Percentiles rank a stretch among this genome's conserved stretches.
Conservation (phyloP, 2,329 filamentous ascomycete genomes). For the Tolypocladium cylindrosporum region DNA sequence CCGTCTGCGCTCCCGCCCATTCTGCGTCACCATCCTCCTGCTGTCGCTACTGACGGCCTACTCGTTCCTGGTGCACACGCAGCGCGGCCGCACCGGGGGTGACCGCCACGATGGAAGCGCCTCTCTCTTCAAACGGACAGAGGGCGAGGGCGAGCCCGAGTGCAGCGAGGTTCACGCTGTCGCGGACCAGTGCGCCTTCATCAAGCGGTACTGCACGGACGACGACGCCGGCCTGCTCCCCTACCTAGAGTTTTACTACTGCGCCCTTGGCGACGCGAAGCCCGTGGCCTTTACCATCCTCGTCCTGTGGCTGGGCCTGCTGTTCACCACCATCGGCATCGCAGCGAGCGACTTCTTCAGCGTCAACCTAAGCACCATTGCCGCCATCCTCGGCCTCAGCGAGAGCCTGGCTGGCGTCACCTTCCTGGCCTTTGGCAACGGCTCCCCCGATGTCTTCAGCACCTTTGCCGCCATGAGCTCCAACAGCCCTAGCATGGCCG, state of each 20-base stretch:
- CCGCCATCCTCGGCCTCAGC: slow-evolving; percentile 80
- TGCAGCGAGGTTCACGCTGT: slow-evolving; percentile 73
- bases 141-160: slow-evolving; percentile 39
- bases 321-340: slow-evolving; percentile 96
- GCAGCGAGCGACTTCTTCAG: slow-evolving; percentile 98
- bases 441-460: slow-evolving; percentile 95
- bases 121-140: slow-evolving; percentile 15
- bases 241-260: slow-evolving; percentile 89
- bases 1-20: slow-evolving; percentile 35
- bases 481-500: slow-evolving; percentile 90
- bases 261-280: slow-evolving; percentile 56
- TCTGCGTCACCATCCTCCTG: slow-evolving; percentile 36
- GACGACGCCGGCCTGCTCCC: slow-evolving; percentile 84
- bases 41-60: slow-evolving; percentile 35
- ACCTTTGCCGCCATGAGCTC: slow-evolving; percentile 97
- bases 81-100: slow-evolving; percentile 3
- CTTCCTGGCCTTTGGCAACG: slow-evolving; percentile 93
- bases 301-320: slow-evolving; percentile 71
- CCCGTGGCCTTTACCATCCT: slow-evolving; percentile 72
- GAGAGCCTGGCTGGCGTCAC: slow-evolving; percentile 95
- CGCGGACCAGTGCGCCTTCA: slow-evolving; percentile 76
- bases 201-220: slow-evolving; percentile 71
- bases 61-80: slow-evolving; percentile 26
- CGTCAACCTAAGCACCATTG: slow-evolving; percentile 89
- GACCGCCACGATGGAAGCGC: slow-evolving; percentile 3